Evolutionary conservation across 2,329 filamentous ascomycete species (phyloP).

Genomic region (Verticillium isaacii): DNA sequence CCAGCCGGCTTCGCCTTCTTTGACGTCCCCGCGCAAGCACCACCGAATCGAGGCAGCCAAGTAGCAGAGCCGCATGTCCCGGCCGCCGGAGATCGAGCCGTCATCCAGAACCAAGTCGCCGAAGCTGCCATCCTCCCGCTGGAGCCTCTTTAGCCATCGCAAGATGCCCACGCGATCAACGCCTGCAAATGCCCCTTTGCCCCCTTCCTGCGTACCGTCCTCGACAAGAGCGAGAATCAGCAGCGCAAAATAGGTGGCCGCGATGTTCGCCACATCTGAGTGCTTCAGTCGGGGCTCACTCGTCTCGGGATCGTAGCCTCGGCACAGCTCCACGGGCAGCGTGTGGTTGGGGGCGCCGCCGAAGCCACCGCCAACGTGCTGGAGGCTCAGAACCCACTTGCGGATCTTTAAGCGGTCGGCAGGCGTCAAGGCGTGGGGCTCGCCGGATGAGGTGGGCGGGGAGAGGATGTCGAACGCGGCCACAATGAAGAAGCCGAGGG

Average conservation of each 20-base stretch:
- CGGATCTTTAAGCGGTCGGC: constrained; percentile 41
- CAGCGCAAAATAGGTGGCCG: constrained; percentile 86
- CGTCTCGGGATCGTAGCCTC: constrained; percentile 12
- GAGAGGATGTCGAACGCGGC: constrained; percentile 79
- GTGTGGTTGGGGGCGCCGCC: constrained; percentile 73
- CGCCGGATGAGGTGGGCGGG: constrained; percentile 36
- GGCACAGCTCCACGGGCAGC: constrained; percentile 22
- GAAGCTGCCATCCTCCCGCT: constrained; percentile 84
- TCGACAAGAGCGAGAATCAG: constrained; percentile 58
- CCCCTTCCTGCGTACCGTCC: constrained; percentile 28
- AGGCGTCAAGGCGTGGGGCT: constrained; percentile 42
- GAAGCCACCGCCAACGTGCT: constrained; percentile 84
- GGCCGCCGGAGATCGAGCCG: constrained; percentile 64
- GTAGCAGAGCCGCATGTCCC: constrained; percentile 85
- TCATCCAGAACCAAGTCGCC: constrained; percentile 69
- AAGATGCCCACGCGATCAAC: constrained; percentile 67
- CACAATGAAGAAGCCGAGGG: constrained; percentile 83
- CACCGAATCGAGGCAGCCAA: constrained; percentile 77
- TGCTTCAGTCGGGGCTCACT: constrained; percentile 37
- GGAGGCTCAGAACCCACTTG: constrained; percentile 82
- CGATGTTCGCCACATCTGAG: constrained; percentile 62
- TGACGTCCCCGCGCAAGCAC: constrained; percentile 65
- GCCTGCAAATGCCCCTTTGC: constrained; percentile 46
- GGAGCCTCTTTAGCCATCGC: constrained; percentile 69
- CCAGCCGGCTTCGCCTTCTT: constrained; percentile 44